A percentile compares a stretch with the other conserved stretches of the same genome.
These are phyloP conservation scores for Sergeia podlipaevii DNA, from an alignment of 208 protist species.

Conservation along the genomic window DNA sequence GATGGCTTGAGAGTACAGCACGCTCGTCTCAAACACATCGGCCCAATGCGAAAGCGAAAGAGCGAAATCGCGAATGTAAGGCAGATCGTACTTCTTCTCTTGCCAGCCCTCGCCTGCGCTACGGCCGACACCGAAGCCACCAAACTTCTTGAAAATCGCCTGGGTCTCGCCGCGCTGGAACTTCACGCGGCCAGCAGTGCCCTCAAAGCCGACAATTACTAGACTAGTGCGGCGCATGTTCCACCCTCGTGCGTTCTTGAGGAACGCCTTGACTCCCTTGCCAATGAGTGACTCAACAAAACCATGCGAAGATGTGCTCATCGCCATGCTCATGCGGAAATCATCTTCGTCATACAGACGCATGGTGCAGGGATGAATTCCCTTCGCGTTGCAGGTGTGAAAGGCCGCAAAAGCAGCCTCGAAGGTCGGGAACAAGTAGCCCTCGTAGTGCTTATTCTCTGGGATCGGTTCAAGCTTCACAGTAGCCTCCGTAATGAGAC, in stretches of 20 bases:
- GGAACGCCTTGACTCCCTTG: slow-evolving; percentile 64
- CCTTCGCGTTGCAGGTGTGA: slow-evolving; percentile 74
- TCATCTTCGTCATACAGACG: slow-evolving; percentile 92
- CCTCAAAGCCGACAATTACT: slow-evolving; percentile 87
- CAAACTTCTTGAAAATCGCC: slow-evolving; percentile 56
- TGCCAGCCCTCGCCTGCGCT: slow-evolving; percentile 82
- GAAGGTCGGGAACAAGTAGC: slow-evolving; percentile 89
- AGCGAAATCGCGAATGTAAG: slow-evolving; percentile 89
- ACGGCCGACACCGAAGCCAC: slow-evolving; percentile 53
- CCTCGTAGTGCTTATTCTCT: slow-evolving; percentile 77
- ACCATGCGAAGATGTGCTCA: slow-evolving; percentile 61
- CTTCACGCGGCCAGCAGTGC: slow-evolving; percentile 51
- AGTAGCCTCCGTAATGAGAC: slow-evolving; percentile 92
- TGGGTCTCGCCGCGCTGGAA: slow-evolving; percentile 62
- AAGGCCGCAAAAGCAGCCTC: slow-evolving; percentile 83
- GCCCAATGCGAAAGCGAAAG: slow-evolving; percentile 82
- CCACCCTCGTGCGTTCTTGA: slow-evolving; percentile 60
- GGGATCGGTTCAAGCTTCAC: slow-evolving; percentile 89
- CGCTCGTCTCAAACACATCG: slow-evolving; percentile 91
- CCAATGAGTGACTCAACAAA: slow-evolving; percentile 42
- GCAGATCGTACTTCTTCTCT: slow-evolving; percentile 93
- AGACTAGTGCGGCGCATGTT: slow-evolving; percentile 70
- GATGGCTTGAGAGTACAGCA: slow-evolving; percentile 83
- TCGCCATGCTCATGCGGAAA: slow-evolving; percentile 83
- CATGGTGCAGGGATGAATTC: slow-evolving; percentile 84